Evolutionary conservation across 495 filamentous ascomycete species (phyloP).

Genomic region (Penicillium egyptiacum): DNA sequence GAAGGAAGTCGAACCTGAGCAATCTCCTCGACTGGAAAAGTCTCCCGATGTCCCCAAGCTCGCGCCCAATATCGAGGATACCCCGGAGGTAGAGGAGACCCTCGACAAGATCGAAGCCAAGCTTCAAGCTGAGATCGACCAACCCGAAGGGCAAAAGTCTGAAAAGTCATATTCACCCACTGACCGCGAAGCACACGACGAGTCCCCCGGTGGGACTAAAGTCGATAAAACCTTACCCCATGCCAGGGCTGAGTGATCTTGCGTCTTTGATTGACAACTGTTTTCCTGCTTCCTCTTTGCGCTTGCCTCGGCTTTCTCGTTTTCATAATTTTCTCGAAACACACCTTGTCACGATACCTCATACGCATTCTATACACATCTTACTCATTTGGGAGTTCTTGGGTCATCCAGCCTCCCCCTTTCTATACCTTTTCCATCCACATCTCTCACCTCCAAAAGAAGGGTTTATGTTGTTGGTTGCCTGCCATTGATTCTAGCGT

Average conservation of each 20-base stretch:
- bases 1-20: not conserved
- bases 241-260: conserved; percentile 4
- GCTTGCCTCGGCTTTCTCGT: not conserved
- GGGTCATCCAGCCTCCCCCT: not conserved
- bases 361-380: not conserved
- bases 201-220: conserved; percentile 1
- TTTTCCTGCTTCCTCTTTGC: not conserved
- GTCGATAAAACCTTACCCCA: conserved; percentile 5
- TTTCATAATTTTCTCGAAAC: not conserved
- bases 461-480: not conserved
- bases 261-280: not conserved
- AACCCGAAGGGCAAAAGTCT: conserved; percentile 1
- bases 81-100: conserved; percentile 5
- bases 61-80: conserved; percentile 4
- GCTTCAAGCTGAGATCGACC: not conserved
- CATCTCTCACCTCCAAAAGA: not conserved
- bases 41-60: not conserved
- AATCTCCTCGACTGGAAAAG: conserved; percentile 1
- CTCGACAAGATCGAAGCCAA: conserved; percentile 11
- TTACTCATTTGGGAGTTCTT: not conserved
- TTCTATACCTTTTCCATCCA: not conserved
- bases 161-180: not conserved
- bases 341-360: conserved; percentile 11
- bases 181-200: conserved; percentile 1
- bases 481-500: conserved; percentile 10